phyloP scores from a whole-genome alignment of 2,329 filamentous ascomycete species.

The Aspergillus transmontanensis region DNA sequence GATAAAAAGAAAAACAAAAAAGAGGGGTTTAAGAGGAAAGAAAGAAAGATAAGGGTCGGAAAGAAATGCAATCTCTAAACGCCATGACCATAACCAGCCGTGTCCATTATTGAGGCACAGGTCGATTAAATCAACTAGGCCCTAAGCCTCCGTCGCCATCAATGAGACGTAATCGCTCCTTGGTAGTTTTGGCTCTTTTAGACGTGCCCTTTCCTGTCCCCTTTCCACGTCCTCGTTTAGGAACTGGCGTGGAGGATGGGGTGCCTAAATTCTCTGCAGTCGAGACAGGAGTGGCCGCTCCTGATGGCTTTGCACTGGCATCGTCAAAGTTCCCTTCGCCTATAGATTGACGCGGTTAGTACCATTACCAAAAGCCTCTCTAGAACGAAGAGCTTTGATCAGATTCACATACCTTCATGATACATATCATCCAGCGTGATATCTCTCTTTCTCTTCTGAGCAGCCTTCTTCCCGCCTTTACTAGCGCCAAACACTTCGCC shows the following conservation, averaged over 20 bases:
- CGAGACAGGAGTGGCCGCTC: constrained; percentile 78
- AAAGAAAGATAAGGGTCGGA: constrained; percentile 6
- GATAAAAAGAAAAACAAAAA: not conserved
- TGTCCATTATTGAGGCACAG: constrained; percentile 12
- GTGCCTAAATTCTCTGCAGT: constrained; percentile 50
- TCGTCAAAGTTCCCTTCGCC: constrained; percentile 97
- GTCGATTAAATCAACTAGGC: constrained; percentile 14
- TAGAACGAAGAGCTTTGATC: not conserved
- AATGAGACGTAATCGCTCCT: constrained; percentile 50
- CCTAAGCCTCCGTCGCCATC: constrained; percentile 46
- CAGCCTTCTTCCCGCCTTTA: constrained; percentile 64
- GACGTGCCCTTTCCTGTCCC: constrained; percentile 58
- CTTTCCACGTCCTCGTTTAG: constrained; percentile 61
- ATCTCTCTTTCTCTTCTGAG: constrained; percentile 62
- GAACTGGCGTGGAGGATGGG: constrained; percentile 38
- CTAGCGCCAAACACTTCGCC: constrained; percentile 64
- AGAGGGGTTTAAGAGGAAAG: not conserved
- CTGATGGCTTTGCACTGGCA: constrained; percentile 75
- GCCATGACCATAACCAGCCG: constrained; percentile 19
- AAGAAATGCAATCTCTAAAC: constrained; percentile 10
- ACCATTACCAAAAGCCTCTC: not conserved
- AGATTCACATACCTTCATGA: constrained; percentile 81
- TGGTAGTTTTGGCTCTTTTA: constrained; percentile 64
- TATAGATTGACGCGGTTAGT: constrained; percentile 42
- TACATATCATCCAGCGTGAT: constrained; percentile 92